Evolutionary conservation across 2,329 filamentous ascomycete genomes (phyloP), one percentile per base, ranked within the genome.

Genomic region (Colletotrichum phormii): DNA sequence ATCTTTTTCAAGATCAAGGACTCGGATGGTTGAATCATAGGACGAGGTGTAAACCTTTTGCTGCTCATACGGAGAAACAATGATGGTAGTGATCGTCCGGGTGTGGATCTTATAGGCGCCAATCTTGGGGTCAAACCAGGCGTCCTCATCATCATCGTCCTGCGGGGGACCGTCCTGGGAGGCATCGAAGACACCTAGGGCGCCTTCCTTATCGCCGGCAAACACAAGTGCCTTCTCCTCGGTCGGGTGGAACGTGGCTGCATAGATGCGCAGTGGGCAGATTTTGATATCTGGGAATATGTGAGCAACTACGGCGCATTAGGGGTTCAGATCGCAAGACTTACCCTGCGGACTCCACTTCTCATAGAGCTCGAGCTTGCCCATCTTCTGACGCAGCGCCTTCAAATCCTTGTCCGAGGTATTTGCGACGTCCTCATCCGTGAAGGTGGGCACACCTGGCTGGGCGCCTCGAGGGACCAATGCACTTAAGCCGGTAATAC

Each of bases 161-260:
- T 86, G 81, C 75, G 85, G 80, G 59, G 85, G 80, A 59, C 85
- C 84, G 3, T 89, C 88, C 76, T 97, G 95, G 0, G 94, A 95
- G 1, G 92, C 95, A 79, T 99, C 96, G 67, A 98, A 96, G 1
- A 99, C 90, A 0, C 97, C 97, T 71, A 98, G 87, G 29, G 95
- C 94, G 1, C 97, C 96, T 75, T 97, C 89, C 80, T 99, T 99
- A 78, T 99, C 97, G 12, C 96, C 96, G 0, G 96, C 96, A 79
- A 99, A 97, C 1, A 98, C 89, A 3, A 99, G 86, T 0, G 95
- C 91, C 78, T 98, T 98, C 3, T 95, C 91, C 71, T 91, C 87
- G 0, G 92, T 95, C 0, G 97, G 97, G 78, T 99, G 97, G 77
- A 99, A 96, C 0, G 92, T 91, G 77, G 98, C 90, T 0, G 94